Percentiles rank a stretch among this genome's conserved stretches.
phyloP scores from a whole-genome alignment of 179 eudicot genomes.

The Pouteria campechiana region DNA sequence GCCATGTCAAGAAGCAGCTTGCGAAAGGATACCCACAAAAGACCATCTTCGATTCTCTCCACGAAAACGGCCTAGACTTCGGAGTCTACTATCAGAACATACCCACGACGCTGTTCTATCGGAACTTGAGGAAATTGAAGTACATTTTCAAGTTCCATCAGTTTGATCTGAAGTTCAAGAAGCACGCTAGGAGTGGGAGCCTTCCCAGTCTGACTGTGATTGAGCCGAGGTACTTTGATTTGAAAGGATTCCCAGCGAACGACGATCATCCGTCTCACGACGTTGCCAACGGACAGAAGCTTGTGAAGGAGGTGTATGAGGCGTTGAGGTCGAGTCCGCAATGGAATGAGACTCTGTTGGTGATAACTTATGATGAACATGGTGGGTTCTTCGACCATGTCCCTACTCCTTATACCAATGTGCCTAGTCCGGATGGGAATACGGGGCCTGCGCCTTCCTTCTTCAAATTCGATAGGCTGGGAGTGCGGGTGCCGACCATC shows the following conservation, averaged over 20 bases:
- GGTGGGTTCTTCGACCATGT: constrained; percentile 97
- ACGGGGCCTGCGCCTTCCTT: constrained; percentile 77
- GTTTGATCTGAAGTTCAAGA: constrained; percentile 49
- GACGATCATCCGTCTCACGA: constrained; percentile 98
- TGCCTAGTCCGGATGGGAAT: constrained; percentile 92
- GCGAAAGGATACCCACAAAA: constrained; percentile 78
- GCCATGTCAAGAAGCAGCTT: constrained; percentile 72
- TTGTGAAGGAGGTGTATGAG: constrained; percentile 90
- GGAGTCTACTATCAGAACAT: constrained; percentile 68
- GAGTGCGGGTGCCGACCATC: constrained; percentile 90
- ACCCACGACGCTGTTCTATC: constrained; percentile 72
- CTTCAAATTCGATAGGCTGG: constrained; percentile 86
- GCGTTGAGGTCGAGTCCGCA: constrained; percentile 56
- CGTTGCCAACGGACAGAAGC: constrained; percentile 84
- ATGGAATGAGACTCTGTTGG: constrained; percentile 75
- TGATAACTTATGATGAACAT: constrained; percentile 92
- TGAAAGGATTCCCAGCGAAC: constrained; percentile 60
- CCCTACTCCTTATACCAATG: constrained; percentile 61
- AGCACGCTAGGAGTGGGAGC: constrained; percentile 55
- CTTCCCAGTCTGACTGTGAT: constrained; percentile 59
- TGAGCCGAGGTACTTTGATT: constrained; percentile 79
- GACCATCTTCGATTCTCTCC: constrained; percentile 77
- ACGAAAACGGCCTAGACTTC: constrained; percentile 50
- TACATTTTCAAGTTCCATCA: constrained; percentile 69
- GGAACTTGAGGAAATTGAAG: constrained; percentile 82